phyloP scores from a whole-genome alignment of 495 filamentous ascomycete genomes.

The Rusavskia elegans region DNA sequence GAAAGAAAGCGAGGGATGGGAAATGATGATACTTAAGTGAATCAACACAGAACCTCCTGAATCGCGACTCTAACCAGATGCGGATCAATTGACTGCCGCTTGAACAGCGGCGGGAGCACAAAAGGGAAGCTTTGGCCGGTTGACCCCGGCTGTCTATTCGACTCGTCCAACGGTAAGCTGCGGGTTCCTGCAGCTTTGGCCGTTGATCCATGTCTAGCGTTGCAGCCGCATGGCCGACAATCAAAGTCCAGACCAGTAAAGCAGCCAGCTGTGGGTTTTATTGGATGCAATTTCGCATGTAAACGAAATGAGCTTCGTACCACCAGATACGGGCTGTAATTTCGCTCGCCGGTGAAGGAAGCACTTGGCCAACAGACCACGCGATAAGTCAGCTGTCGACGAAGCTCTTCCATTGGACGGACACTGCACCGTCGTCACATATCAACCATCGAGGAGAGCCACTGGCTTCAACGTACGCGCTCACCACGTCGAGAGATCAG shows the following conservation, averaged over 20 bases:
- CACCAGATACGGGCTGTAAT: neutral
- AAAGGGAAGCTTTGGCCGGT: neutral
- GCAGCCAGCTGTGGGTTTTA: neutral
- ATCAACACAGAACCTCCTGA: neutral
- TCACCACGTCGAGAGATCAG: neutral
- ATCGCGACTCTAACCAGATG: neutral
- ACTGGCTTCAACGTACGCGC: neutral
- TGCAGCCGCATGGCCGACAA: neutral
- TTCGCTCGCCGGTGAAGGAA: neutral
- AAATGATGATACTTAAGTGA: constrained; percentile 1
- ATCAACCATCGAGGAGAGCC: neutral
- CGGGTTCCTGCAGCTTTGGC: neutral
- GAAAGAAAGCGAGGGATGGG: neutral
- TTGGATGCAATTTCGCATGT: neutral
- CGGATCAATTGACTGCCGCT: neutral
- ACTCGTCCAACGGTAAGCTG: neutral
- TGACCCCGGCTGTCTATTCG: neutral
- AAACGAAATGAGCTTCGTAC: neutral
- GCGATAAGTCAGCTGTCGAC: neutral
- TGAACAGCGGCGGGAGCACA: neutral
- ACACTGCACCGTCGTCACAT: neutral
- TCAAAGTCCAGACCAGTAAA: neutral
- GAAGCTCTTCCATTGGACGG: neutral
- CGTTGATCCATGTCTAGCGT: neutral
- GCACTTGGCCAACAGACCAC: neutral